Conservation (phyloP, 495 filamentous ascomycete species). For the Umbilicaria muhlenbergii region DNA sequence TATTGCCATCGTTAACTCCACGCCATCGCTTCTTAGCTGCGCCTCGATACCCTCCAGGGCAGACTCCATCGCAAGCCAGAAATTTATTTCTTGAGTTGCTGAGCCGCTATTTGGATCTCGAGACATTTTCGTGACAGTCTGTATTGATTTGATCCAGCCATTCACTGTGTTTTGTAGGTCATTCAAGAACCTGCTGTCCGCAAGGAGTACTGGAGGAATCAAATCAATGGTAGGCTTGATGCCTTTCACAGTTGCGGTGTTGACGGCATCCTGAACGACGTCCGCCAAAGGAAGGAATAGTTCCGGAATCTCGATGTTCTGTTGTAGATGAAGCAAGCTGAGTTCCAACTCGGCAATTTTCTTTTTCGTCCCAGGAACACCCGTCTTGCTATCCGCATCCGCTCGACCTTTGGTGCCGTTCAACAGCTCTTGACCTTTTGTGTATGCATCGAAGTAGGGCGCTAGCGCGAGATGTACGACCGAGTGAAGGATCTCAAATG, state of each 20-base stretch:
- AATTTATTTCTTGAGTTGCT: conserved; percentile 93
- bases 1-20: conserved; percentile 82
- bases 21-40: conserved; percentile 76
- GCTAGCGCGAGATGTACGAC: conserved; percentile 74
- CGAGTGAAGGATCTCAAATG: conserved; percentile 79
- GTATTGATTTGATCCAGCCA: conserved; percentile 95
- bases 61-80: conserved; percentile 92
- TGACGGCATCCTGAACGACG: conserved; percentile 67
- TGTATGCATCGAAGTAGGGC: conserved; percentile 91
- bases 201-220: conserved; percentile 53
- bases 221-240: conserved; percentile 57
- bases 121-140: conserved; percentile 88
- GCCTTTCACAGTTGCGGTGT: conserved; percentile 48
- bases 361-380: conserved; percentile 92
- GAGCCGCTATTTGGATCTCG: conserved; percentile 77
- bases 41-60: conserved; percentile 78
- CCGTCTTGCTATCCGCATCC: conserved; percentile 80
- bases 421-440: conserved; percentile 59
- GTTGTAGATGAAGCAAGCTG: conserved; percentile 77
- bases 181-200: conserved; percentile 84
- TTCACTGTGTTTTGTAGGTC: conserved; percentile 86
- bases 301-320: conserved; percentile 94
- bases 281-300: conserved; percentile 73
- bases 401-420: conserved; percentile 49
- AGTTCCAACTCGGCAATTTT: conserved; percentile 86